Conservation (phyloP, 768 basidiomycete species). For the Xerocomellus dryophilus region DNA sequence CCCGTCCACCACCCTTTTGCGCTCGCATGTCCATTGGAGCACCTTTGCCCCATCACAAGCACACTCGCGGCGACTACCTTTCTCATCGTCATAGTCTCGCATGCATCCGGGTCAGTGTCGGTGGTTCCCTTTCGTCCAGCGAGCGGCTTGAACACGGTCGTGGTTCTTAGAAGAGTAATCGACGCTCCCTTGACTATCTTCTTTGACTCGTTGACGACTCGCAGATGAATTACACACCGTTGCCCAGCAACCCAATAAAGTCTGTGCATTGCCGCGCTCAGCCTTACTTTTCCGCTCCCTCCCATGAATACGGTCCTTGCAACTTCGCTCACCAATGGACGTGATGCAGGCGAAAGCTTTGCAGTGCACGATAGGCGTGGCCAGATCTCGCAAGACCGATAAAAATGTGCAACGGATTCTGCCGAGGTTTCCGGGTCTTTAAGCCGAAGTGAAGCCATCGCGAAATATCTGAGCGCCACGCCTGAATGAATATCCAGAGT, state of each 20-base stretch:
- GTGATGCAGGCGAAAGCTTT: conserved; percentile 57
- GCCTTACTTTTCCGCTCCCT: conserved; percentile 58
- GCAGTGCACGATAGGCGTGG: conserved; percentile 63
- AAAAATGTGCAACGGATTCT: conserved; percentile 85
- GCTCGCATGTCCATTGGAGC: conserved; percentile 66
- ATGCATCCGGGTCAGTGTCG: conserved; percentile 52
- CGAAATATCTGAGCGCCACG: conserved; percentile 72
- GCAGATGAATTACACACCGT: conserved; percentile 62
- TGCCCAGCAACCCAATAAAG: conserved; percentile 82
- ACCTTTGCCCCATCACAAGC: conserved; percentile 64
- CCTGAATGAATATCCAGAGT: conserved; percentile 51
- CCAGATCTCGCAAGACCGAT: conserved; percentile 77
- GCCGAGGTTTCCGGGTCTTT: conserved; percentile 58
- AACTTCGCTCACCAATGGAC: conserved; percentile 56
- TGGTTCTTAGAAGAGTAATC: conserved; percentile 62
- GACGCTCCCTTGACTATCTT: conserved; percentile 64
- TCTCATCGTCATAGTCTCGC: conserved; percentile 56
- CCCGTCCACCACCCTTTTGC: conserved; percentile 92
- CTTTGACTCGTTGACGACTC: conserved; percentile 64
- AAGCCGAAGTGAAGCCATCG: conserved; percentile 75
- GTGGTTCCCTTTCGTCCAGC: conserved; percentile 30
- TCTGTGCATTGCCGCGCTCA: conserved; percentile 69
- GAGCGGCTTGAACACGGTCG: conserved; percentile 59
- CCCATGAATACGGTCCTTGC: conserved; percentile 59
- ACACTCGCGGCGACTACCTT: conserved; percentile 65